Conservation (phyloP, 225 moss, liverwort and hornwort genomes). For the Marchantia polymorpha region DNA sequence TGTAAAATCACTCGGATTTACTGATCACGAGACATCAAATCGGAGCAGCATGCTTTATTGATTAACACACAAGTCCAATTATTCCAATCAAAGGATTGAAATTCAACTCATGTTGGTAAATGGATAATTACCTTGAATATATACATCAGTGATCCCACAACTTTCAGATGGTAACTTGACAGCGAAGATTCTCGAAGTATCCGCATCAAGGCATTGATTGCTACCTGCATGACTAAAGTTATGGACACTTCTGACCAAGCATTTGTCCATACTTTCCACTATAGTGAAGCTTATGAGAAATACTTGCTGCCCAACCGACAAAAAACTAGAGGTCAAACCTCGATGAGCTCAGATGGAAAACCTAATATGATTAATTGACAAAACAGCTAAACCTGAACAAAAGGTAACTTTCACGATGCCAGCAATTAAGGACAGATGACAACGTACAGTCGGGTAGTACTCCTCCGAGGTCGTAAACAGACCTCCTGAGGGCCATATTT, state of each 20-base stretch:
- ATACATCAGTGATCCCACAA: conserved; percentile 92
- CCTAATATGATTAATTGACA: not conserved
- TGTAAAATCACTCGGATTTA: no score
- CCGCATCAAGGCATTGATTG: conserved; percentile 92
- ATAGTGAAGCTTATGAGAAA: not conserved
- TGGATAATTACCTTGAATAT: conserved; percentile 69
- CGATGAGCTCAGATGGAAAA: not conserved
- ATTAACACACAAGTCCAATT: no score
- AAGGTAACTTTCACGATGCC: not conserved
- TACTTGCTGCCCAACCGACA: not conserved
- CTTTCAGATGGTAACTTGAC: conserved; percentile 92
- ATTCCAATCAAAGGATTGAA: no score
- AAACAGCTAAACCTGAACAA: not conserved
- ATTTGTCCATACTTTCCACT: not conserved
- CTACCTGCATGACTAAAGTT: conserved; percentile 49
- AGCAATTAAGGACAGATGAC: not conserved
- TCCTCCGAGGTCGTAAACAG: conserved; percentile 83
- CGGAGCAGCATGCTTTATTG: no score
- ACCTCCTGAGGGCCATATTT: conserved; percentile 81
- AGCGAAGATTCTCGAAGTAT: conserved; percentile 85
- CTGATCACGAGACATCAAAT: no score
- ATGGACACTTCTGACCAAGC: no score
- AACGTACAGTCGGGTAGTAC: conserved; percentile 84
- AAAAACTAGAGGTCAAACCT: not conserved
- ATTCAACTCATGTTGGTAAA: no score